Evolutionary conservation across 2,329 filamentous ascomycete genomes (phyloP).

Genomic region (Coccinonectria pachysandricola): DNA sequence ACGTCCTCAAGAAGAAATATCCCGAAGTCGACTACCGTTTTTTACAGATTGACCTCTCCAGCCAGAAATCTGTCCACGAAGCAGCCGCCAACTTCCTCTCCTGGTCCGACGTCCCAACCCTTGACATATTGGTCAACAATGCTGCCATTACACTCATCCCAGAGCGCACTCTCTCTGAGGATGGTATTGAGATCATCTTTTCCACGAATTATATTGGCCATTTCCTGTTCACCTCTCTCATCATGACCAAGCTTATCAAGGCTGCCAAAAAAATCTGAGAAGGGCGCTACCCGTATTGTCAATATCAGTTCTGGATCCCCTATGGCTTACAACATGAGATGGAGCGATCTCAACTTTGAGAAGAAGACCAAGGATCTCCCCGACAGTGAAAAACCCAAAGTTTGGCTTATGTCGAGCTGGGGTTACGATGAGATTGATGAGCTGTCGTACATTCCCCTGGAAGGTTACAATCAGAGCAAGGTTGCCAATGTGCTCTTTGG

Average conservation of each 20-base stretch:
- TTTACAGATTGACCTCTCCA: slow-evolving; percentile 28
- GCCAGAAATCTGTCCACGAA: slow-evolving; percentile 26
- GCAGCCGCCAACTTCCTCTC: slow-evolving; percentile 24
- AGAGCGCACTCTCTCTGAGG: slow-evolving; percentile 20
- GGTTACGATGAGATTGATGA: slow-evolving; percentile 9
- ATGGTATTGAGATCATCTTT: slow-evolving; percentile 28
- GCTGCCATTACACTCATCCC: slow-evolving; percentile 27
- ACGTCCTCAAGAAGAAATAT: slow-evolving; percentile 21
- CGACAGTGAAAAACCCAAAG: slow-evolving; percentile 8
- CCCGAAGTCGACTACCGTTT: slow-evolving; percentile 23
- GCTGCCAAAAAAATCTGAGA: slow-evolving; percentile 16
- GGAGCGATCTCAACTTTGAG: slow-evolving; percentile 33
- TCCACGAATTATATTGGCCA: slow-evolving; percentile 29
- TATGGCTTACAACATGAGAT: slow-evolving; percentile 26
- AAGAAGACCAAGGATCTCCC: slow-evolving; percentile 18
- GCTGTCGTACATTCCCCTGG: slow-evolving; percentile 12
- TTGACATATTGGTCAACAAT: slow-evolving; percentile 30
- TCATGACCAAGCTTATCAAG: slow-evolving; percentile 25
- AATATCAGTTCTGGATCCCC: slow-evolving; percentile 33
- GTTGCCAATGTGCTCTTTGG: slow-evolving; percentile 20
- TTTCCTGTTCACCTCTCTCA: slow-evolving; percentile 26
- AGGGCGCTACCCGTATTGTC: slow-evolving; percentile 27
- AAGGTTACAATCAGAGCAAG: slow-evolving; percentile 20
- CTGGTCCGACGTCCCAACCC: slow-evolving; percentile 17
- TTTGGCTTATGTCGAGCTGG: slow-evolving; percentile 6